Base-by-base conservation (phyloP, 148 eudicot genomes). In the Cornus suecica region DNA sequence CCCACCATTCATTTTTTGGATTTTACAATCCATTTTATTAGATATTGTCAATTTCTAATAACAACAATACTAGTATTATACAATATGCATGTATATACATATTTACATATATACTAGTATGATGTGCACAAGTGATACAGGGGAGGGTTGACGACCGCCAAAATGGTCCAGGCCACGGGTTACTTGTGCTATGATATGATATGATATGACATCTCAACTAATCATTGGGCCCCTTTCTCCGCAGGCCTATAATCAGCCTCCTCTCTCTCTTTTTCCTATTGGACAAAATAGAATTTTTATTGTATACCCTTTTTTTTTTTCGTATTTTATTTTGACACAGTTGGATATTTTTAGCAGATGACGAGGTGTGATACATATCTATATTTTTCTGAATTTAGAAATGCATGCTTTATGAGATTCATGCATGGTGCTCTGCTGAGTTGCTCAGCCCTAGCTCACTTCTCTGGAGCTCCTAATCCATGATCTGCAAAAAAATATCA, bases 101-200 rank as follows among this genome's bases (percentile, higher is more conserved):
- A 41, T 41, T 4, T 41, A 41, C 9, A 41, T 41, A 4, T 41
- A 41, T 4, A 41, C 5, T 41, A 41, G 45, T 32, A 20, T 15
- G 32, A 31, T 30, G 29, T 66, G 0, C 20, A 16, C 32, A 28
- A 26, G 3, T 5, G 15, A 4, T 65, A 8, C 31, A 65, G 15
- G 25, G 15, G 25, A 54, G 2, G 65, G 77, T 51, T 41, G 84
- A 69, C 74, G 25, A 82, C 84, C 84, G 81, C 81, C 84, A 82
- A 70, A 78, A 65, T 20, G 76, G 84, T 70, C 78, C 75, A 69
- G 73, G 26, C 84, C 84, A 82, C 81, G 81, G 56, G 81, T 70
- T 65, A 75, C 34, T 42, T 60, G 74, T 42, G 70, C 51, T 54
- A 45, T 10, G 20, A n/a, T n/a, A n/a, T n/a, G n/a, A n/a, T 1